Conservation (phyloP, 352 stramenopile genomes). For the Pythium sukuiense region DNA sequence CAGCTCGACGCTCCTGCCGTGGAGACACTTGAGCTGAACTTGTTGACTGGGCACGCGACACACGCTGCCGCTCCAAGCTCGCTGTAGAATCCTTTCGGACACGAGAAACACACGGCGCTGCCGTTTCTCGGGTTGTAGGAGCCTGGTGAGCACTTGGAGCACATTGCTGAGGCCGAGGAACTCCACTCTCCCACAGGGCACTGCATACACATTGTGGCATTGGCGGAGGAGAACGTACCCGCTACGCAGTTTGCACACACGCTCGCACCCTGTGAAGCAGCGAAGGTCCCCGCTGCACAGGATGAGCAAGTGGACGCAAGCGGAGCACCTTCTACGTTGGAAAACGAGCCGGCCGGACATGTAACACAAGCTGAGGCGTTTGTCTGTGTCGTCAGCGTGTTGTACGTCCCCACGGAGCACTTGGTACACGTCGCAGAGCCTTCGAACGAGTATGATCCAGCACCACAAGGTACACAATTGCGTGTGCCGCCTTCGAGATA, state of each 20-base stretch:
- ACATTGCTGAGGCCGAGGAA: slow-evolving; percentile 29
- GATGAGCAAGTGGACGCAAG: slow-evolving; percentile 31
- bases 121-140: slow-evolving; percentile 46
- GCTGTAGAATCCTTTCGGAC: slow-evolving; percentile 63
- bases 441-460: slow-evolving; percentile 44
- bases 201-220: slow-evolving; percentile 38
- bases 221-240: slow-evolving; percentile 44
- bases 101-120: slow-evolving; percentile 45
- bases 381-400: slow-evolving; percentile 40
- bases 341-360: slow-evolving; percentile 56
- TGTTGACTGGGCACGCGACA: slow-evolving; percentile 50
- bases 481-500: slow-evolving; percentile 58
- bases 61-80: slow-evolving; percentile 35
- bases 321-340: slow-evolving; percentile 34
- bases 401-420: slow-evolving; percentile 55
- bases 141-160: slow-evolving; percentile 42
- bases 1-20: slow-evolving; percentile 30
- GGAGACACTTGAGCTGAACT: slow-evolving; percentile 34
- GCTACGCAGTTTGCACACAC: slow-evolving; percentile 25
- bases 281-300: slow-evolving; percentile 37
- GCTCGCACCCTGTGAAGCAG: slow-evolving; percentile 21
- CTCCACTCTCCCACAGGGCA: slow-evolving; percentile 55
- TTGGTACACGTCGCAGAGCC: slow-evolving; percentile 45
- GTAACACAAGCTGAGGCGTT: slow-evolving; percentile 35
- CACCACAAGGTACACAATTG: slow-evolving; percentile 44